These are phyloP conservation scores for Poa annua DNA, from an alignment of 176 grass and related monocot genomes.

Conservation along the genomic window DNA sequence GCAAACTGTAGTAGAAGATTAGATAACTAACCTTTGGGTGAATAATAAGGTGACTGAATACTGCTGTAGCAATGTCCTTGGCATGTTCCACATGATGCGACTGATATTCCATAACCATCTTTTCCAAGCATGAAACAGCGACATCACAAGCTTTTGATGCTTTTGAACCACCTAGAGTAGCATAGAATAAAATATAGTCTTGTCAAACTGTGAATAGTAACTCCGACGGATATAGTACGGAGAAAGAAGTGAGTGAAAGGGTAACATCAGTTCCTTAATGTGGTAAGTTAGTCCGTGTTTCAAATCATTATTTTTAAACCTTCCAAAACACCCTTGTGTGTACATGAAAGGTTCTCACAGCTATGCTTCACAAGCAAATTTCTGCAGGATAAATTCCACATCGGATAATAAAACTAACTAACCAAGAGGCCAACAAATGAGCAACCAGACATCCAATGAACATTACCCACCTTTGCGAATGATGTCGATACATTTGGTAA, in stretches of 20 bases:
- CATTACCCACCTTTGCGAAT: conserved; percentile 65
- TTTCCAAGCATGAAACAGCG: conserved; percentile 83
- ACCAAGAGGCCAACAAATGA: conserved; percentile 6
- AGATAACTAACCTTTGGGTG: conserved; percentile 61
- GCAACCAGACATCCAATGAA: conserved; percentile 34
- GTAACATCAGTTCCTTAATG: background rate
- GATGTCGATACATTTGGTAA: conserved; percentile 69
- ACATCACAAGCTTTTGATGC: conserved; percentile 75
- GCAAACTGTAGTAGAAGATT: conserved; percentile 16
- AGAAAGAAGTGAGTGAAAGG: conserved; percentile 8
- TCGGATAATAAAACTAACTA: conserved; percentile 10
- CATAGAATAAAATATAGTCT: conserved; percentile 16
- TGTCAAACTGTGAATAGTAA: background rate
- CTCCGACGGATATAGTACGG: conserved; percentile 25
- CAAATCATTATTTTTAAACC: too few species aligned
- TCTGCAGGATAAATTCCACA: background rate
- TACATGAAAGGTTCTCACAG: background rate
- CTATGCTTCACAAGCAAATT: background rate
- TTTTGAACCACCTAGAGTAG: conserved; percentile 63
- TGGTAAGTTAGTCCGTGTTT: background rate
- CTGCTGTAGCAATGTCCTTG: conserved; percentile 66
- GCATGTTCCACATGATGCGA: conserved; percentile 54
- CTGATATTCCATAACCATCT: conserved; percentile 64
- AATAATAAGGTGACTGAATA: conserved; percentile 87
- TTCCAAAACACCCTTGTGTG: too few species aligned